Evolutionary conservation across 257 asterid genomes (phyloP).

Genomic region (Capsicum pubescens): DNA sequence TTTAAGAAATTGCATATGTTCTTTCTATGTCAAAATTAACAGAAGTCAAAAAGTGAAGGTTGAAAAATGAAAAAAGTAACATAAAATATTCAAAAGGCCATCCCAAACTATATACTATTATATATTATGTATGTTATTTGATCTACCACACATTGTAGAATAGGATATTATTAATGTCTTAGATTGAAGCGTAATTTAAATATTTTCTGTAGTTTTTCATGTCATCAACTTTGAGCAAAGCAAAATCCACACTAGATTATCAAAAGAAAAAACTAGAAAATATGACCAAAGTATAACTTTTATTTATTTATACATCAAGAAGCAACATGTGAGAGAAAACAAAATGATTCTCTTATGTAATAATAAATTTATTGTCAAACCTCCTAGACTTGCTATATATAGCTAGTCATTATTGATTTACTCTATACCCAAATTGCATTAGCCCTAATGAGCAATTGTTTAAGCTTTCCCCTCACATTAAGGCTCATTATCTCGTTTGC

Average conservation of each 20-base stretch:
- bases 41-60: background rate
- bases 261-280: background rate
- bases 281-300: background rate
- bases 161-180: background rate
- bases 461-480: constrained; percentile 10
- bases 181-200: background rate
- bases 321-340: background rate
- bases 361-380: background rate
- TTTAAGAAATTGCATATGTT: too few relatives aligned
- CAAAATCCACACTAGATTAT: background rate
- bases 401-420: too few relatives aligned
- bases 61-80: background rate
- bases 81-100: background rate
- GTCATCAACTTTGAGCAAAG: background rate
- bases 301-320: background rate
- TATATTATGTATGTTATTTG: too few relatives aligned
- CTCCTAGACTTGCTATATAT: background rate
- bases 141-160: background rate
- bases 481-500: constrained; percentile 16
- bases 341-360: background rate
- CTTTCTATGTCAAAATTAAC: too few relatives aligned
- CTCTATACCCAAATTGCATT: background rate
- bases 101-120: too few relatives aligned
- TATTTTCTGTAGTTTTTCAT: background rate
- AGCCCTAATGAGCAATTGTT: constrained; percentile 7